These are phyloP conservation scores for Limtongia smithiae DNA, from an alignment of 805 yeast species.

Conservation along the genomic window DNA sequence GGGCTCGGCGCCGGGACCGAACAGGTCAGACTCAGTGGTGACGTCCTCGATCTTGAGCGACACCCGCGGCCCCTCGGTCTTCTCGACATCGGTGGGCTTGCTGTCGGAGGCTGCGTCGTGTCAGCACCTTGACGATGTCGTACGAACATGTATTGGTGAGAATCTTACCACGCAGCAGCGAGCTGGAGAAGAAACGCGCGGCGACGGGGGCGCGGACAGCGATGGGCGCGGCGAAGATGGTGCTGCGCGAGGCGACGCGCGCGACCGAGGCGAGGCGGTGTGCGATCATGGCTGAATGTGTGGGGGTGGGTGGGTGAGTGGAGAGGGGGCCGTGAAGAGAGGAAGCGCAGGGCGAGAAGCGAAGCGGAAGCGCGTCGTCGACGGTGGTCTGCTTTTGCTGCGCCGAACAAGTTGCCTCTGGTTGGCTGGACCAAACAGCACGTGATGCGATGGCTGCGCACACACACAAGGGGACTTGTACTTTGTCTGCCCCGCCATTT, in stretches of 20 bases:
- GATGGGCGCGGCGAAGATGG: conserved; percentile 5
- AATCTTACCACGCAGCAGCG: conserved; percentile 17
- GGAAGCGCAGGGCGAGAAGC: background rate
- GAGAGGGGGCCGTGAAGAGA: background rate
- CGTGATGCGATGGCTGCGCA: too few species aligned
- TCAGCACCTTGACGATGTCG: too few species aligned
- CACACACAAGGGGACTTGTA: too few species aligned
- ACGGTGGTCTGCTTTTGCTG: too few species aligned
- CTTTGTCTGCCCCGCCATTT: too few species aligned
- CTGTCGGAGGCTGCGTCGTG: conserved; percentile 1
- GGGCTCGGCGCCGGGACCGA: conserved; percentile 85
- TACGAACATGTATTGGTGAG: background rate
- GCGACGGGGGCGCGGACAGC: conserved; percentile 5
- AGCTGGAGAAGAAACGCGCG: conserved; percentile 17
- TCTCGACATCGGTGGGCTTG: background rate
- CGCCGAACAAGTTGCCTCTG: too few species aligned
- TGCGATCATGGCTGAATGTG: conserved; percentile 6
- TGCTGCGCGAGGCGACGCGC: conserved; percentile 17
- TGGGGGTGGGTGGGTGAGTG: background rate
- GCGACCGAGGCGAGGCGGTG: conserved; percentile 13
- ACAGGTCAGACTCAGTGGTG: conserved; percentile 67
- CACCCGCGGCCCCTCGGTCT: conserved; percentile 5
- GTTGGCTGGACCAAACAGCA: too few species aligned
- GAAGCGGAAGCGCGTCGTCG: too few species aligned
- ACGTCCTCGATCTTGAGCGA: conserved; percentile 63